A percentile compares a stretch with the other conserved stretches of the same genome.
phyloP scores from a whole-genome alignment of 2,329 filamentous ascomycete genomes.

The Periconia macrospinosa region DNA sequence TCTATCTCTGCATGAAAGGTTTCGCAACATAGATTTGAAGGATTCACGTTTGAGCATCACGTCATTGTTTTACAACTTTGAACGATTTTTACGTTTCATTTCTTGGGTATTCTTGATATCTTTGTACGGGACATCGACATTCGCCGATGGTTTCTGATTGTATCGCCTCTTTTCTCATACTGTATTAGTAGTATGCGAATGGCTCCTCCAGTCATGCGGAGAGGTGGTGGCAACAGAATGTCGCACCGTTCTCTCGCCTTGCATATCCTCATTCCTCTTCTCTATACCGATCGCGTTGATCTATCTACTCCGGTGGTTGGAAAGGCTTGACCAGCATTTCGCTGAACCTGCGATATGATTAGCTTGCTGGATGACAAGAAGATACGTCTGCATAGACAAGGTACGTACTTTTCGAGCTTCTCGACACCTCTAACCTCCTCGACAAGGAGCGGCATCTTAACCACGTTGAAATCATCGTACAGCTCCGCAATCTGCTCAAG shows the following conservation, averaged over 20 bases:
- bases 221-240: no score
- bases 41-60: no score
- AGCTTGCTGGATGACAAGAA: conserved; percentile 4
- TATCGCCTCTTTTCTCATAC: neutral
- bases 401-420: conserved; percentile 70
- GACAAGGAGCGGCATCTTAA: conserved; percentile 94
- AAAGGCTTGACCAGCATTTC: conserved; percentile 80
- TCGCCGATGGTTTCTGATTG: neutral
- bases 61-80: no score
- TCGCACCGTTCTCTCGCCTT: no score
- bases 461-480: conserved; percentile 98
- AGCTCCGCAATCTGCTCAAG: conserved; percentile 97
- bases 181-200: no score
- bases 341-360: conserved; percentile 60
- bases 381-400: neutral
- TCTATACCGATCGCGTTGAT: neutral
- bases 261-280: neutral
- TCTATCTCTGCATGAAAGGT: no score
- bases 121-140: neutral
- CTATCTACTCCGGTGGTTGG: conserved; percentile 61
- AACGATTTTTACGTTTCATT: no score
- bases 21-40: no score
- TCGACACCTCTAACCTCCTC: conserved; percentile 97
- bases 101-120: no score
- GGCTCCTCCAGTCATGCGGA: no score